Percentiles rank a stretch among this genome's conserved stretches.
phyloP scores from a whole-genome alignment of 345 rosid species.

The Hibiscus trionum region DNA sequence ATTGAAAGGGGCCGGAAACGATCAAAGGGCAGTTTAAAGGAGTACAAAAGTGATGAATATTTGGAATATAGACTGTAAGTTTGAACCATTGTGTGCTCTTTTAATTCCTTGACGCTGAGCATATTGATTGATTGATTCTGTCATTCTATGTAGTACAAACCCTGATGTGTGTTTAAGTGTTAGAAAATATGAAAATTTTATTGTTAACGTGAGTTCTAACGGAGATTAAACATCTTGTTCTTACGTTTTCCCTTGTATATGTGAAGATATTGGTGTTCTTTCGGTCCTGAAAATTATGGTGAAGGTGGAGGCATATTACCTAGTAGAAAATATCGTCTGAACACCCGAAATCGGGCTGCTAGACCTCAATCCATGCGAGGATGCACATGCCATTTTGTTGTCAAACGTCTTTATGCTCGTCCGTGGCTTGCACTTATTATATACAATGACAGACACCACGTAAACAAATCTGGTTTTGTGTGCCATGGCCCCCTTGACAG shows the following conservation, averaged over 20 bases:
- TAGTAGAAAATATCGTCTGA: constrained; percentile 75
- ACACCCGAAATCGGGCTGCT: constrained; percentile 78
- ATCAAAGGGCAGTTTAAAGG: constrained; percentile 54
- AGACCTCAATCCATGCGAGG: constrained; percentile 99
- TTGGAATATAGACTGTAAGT: constrained; percentile 76
- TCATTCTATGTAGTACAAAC: not conserved
- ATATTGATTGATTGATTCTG: not conserved
- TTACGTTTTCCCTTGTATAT: not conserved
- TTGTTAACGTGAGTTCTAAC: not conserved
- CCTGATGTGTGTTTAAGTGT: not conserved
- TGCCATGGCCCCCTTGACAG: constrained; percentile 94
- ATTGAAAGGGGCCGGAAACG: constrained; percentile 84
- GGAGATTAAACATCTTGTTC: not conserved
- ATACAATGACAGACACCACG: constrained; percentile 74
- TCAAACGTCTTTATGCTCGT: constrained; percentile 72
- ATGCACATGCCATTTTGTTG: constrained; percentile 79
- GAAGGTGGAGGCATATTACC: constrained; percentile 88
- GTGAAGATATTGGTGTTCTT: constrained; percentile 87
- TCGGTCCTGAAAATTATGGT: constrained; percentile 97
- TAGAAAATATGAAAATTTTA: not conserved
- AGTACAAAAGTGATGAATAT: constrained; percentile 69
- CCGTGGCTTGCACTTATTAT: constrained; percentile 70
- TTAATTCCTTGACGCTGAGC: not conserved
- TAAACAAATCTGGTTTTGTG: constrained; percentile 75
- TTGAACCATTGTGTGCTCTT: not conserved